phyloP scores from a whole-genome alignment of 129 eudicot species.

The Silybum marianum region DNA sequence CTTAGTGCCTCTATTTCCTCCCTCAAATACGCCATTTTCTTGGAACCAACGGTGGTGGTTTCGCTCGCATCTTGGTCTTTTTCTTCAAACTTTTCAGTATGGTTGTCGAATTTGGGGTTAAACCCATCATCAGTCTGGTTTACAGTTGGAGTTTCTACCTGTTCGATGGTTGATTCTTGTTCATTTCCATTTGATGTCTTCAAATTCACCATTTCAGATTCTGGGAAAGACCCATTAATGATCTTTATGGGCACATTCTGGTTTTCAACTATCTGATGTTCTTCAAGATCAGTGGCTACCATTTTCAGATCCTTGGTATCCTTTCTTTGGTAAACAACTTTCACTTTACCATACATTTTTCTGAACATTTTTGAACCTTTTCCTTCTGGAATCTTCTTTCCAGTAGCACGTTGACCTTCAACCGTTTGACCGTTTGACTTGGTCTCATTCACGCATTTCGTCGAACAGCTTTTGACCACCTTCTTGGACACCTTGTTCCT shows the following conservation, averaged over 20 bases:
- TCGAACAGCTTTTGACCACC: constrained; percentile 7
- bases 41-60: constrained; percentile 13
- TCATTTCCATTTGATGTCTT: constrained; percentile 11
- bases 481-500: constrained; percentile 27
- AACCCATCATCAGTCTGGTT: constrained; percentile 19
- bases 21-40: constrained; percentile 30
- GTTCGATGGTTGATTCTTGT: constrained; percentile 11
- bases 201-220: not conserved
- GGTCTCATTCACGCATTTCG: constrained; percentile 34
- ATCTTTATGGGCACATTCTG: not conserved
- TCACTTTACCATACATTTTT: constrained; percentile 23
- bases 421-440: constrained; percentile 3
- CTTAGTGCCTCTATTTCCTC: constrained; percentile 43
- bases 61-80: constrained; percentile 13
- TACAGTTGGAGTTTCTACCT: constrained; percentile 23
- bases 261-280: constrained; percentile 17
- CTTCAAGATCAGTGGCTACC: constrained; percentile 7
- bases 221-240: not conserved
- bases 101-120: not conserved
- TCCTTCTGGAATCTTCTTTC: constrained; percentile 21
- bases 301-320: constrained; percentile 4
- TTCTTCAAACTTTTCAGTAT: not conserved
- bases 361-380: constrained; percentile 13
- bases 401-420: constrained; percentile 16
- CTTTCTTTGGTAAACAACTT: constrained; percentile 32